Evolutionary conservation across 768 basidiomycete species (phyloP).

Genomic region (Mycena amicta): DNA sequence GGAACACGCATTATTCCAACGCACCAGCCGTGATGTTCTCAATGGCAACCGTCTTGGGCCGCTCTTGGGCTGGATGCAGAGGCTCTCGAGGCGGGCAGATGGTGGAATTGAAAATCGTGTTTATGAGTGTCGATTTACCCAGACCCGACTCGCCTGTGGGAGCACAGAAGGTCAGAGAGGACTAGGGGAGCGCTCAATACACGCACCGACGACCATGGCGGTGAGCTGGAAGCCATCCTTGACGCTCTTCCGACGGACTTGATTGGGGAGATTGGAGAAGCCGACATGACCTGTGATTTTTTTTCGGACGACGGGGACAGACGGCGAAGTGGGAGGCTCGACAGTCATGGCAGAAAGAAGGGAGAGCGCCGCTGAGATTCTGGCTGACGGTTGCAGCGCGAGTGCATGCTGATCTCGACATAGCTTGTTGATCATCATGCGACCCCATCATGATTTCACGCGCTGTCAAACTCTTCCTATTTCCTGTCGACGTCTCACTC

Average conservation of each 20-base stretch:
- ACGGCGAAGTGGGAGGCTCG: conserved; percentile 6
- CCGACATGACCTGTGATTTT: conserved; percentile 94
- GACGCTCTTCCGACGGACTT: conserved; percentile 97
- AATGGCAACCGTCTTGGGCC: conserved; percentile 91
- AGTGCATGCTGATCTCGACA: not conserved
- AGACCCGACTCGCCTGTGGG: conserved; percentile 90
- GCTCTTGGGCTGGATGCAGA: conserved; percentile 80
- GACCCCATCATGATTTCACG: not conserved
- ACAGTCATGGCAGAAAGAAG: conserved; percentile 12
- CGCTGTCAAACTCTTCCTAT: no score
- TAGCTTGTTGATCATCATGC: not conserved
- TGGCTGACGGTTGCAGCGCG: not conserved
- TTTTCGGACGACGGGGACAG: conserved; percentile 67
- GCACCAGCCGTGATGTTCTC: conserved; percentile 97
- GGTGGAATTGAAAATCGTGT: conserved; percentile 96
- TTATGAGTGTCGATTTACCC: conserved; percentile 98
- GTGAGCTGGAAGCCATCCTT: conserved; percentile 99
- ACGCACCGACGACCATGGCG: conserved; percentile 97
- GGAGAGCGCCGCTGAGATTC: not conserved
- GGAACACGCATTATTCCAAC: conserved; percentile 34
- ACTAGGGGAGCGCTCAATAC: conserved; percentile 19
- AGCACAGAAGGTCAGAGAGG: no score
- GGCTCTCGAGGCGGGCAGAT: conserved; percentile 89
- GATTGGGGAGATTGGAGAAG: conserved; percentile 98
- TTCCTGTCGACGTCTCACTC: not conserved